Evolutionary conservation across 139 green algal genomes (phyloP).

Genomic region (Tetradesmus obliquus): DNA sequence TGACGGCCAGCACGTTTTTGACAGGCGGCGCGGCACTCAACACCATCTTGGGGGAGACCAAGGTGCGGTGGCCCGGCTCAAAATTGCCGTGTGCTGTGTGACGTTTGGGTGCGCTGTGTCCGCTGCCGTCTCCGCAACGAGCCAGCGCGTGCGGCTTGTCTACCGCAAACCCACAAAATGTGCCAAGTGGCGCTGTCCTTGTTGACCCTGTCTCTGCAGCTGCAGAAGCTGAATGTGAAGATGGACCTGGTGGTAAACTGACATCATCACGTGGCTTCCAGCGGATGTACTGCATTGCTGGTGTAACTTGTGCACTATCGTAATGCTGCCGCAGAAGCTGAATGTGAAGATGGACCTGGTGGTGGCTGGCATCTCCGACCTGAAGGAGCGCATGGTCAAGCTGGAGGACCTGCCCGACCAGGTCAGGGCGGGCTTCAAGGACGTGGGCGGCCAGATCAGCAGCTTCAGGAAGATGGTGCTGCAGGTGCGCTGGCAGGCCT

Average conservation of each 20-base stretch:
- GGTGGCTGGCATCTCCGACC: slow-evolving; percentile 12
- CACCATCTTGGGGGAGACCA: slow-evolving; percentile 11
- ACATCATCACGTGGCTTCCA: no score
- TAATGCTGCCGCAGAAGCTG: neutral
- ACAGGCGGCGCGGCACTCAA: neutral
- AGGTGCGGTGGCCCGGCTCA: neutral
- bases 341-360: slow-evolving; percentile 33
- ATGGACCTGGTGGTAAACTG: slow-evolving; percentile 12
- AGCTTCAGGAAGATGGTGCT: slow-evolving; percentile 34
- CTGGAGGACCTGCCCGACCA: slow-evolving; percentile 19
- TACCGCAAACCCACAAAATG: no score
- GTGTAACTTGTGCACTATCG: no score
- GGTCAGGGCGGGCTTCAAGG: neutral
- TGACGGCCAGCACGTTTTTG: slow-evolving; percentile 17
- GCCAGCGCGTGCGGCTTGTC: no score
- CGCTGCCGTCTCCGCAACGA: no score
- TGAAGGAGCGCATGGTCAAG: slow-evolving; percentile 14
- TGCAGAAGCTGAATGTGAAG: slow-evolving; percentile 12
- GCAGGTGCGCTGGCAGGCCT: neutral
- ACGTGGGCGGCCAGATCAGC: slow-evolving; percentile 3
- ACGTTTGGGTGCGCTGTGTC: neutral
- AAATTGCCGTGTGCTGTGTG: no score
- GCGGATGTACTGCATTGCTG: no score
- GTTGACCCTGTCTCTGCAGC: no score
- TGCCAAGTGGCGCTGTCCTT: no score